Percentiles rank a stretch among this genome's conserved stretches.
Evolutionary conservation across 176 grass and related monocot genomes (phyloP).

Genomic region (Oryza rufipogon): DNA sequence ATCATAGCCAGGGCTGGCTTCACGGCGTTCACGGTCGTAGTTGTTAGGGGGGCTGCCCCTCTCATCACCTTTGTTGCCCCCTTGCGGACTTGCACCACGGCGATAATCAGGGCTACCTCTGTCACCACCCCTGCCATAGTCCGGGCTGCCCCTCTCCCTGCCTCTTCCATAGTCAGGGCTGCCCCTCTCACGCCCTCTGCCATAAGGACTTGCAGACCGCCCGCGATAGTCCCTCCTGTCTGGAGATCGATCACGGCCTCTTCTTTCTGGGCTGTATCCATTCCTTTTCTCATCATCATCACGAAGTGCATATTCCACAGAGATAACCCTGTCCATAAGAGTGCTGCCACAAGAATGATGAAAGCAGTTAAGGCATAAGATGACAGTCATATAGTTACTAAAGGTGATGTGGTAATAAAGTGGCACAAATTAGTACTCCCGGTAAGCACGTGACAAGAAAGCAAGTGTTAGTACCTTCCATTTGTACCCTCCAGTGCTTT

Average conservation of each 20-base stretch:
- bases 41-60: constrained; percentile 59
- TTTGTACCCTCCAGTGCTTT: constrained; percentile 92
- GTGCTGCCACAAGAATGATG: constrained; percentile 52
- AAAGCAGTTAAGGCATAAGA: constrained; percentile 14
- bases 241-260: constrained; percentile 72
- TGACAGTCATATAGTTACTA: background rate
- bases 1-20: constrained; percentile 60
- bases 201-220: constrained; percentile 75
- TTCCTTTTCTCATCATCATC: constrained; percentile 91
- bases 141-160: constrained; percentile 62
- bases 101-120: constrained; percentile 71
- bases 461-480: constrained; percentile 57
- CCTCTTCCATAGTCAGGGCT: constrained; percentile 68
- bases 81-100: constrained; percentile 54
- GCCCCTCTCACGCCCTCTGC: constrained; percentile 68
- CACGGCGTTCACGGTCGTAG: constrained; percentile 48
- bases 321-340: constrained; percentile 90
- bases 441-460: background rate
- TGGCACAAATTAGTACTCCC: background rate
- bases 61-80: constrained; percentile 53
- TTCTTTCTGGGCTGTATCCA: constrained; percentile 83
- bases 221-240: constrained; percentile 57
- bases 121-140: constrained; percentile 67
- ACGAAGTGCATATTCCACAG: constrained; percentile 91
- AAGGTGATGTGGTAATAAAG: background rate